phyloP scores from a whole-genome alignment of 2,329 filamentous ascomycete genomes.

The Cladophialophora psammophila region DNA sequence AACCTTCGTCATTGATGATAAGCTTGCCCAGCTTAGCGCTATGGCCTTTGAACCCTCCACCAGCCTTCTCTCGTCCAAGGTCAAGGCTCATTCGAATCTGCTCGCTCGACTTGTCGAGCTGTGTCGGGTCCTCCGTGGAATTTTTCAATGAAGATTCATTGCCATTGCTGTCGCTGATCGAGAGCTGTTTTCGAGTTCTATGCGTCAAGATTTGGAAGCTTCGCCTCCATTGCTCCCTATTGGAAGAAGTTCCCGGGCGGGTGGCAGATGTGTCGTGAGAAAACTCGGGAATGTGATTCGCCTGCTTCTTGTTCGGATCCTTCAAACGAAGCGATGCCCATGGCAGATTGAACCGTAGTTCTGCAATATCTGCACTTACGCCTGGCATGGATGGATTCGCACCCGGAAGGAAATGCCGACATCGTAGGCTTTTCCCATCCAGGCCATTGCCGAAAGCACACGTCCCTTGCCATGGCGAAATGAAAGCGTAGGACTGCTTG shows the following conservation, averaged over 20 bases:
- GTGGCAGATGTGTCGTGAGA: conserved; percentile 1
- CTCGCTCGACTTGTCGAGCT: conserved; percentile 10
- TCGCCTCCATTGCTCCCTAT: conserved; percentile 37
- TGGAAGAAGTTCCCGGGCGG: conserved; percentile 20
- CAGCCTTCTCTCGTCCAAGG: conserved; percentile 81
- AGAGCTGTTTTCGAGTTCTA: conserved; percentile 32
- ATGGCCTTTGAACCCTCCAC: conserved; percentile 84
- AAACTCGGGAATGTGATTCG: conserved; percentile 18
- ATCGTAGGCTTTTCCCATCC: conserved; percentile 76
- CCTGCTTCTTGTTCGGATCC: conserved; percentile 33
- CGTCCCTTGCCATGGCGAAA: conserved; percentile 83
- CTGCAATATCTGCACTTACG: conserved; percentile 66
- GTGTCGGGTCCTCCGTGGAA: conserved; percentile 1
- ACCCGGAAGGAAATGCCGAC: conserved; percentile 70
- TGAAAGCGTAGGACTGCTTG: conserved; percentile 61
- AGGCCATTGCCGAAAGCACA: conserved; percentile 85
- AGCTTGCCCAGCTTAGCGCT: conserved; percentile 93
- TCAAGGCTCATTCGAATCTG: conserved; percentile 68
- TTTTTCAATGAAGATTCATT: neutral
- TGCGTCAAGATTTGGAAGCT: conserved; percentile 38
- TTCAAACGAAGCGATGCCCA: conserved; percentile 41
- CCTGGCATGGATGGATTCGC: conserved; percentile 42
- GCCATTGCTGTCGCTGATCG: conserved; percentile 20
- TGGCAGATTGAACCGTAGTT: conserved; percentile 84
- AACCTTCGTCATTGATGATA: conserved; percentile 84